Percentiles rank a stretch among this genome's conserved stretches.
phyloP scores from a whole-genome alignment of 192 early-diverging fungal species.

The Linnemannia elongata region DNA sequence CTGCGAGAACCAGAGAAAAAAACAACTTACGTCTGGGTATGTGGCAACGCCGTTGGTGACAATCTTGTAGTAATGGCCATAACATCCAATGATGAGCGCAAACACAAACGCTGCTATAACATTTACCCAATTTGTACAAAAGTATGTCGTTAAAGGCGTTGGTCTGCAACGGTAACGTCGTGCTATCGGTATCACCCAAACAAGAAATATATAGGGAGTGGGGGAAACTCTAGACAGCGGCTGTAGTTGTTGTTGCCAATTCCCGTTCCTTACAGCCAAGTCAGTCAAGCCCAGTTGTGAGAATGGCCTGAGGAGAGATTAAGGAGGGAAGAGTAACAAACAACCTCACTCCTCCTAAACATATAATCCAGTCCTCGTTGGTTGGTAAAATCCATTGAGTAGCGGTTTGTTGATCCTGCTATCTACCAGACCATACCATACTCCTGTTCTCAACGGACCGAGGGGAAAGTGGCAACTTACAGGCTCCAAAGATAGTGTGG shows the following conservation, averaged over 20 bases:
- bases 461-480: slow-evolving; percentile 19
- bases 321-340: background rate
- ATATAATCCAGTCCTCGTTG: background rate
- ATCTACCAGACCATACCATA: too few species aligned
- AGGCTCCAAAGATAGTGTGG: slow-evolving; percentile 50
- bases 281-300: background rate
- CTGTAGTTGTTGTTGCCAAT: background rate
- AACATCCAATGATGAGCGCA: slow-evolving; percentile 74
- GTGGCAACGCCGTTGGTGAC: slow-evolving; percentile 79
- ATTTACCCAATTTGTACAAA: background rate
- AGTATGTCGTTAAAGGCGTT: background rate
- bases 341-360: background rate
- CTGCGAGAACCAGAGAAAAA: background rate
- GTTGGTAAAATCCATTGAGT: background rate
- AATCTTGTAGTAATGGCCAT: slow-evolving; percentile 81
- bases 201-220: too few species aligned
- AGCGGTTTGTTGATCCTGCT: background rate
- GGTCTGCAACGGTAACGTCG: too few species aligned
- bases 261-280: background rate
- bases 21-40: slow-evolving; percentile 69
- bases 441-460: background rate
- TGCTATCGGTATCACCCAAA: too few species aligned
- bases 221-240: too few species aligned
- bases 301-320: background rate
- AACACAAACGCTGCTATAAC: slow-evolving; percentile 71